These are phyloP conservation scores for Tricholoma bakamatsutake DNA, from an alignment of 768 basidiomycete genomes.

Conservation along the genomic window DNA sequence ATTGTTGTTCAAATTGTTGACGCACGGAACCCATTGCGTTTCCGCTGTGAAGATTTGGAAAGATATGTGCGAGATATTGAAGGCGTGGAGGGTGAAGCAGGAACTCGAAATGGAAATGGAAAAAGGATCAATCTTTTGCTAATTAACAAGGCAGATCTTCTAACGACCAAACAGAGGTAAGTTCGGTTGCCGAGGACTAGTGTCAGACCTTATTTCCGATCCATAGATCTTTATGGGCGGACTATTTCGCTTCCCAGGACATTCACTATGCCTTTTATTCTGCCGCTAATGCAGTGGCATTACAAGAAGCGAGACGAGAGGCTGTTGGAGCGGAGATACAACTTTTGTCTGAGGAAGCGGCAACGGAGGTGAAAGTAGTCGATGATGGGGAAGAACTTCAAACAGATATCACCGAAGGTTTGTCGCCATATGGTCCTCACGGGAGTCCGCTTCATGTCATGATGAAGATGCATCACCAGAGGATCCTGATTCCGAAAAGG, in stretches of 20 bases:
- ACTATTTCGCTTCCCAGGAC: conserved; percentile 75
- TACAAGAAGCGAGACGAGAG: conserved; percentile 70
- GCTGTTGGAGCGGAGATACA: conserved; percentile 26
- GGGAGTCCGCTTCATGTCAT: too few relatives aligned
- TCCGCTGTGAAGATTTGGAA: conserved; percentile 90
- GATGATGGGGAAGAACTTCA: conserved; percentile 7
- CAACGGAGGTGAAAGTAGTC: too few relatives aligned
- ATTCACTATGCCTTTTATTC: conserved; percentile 91
- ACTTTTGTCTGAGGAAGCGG: background rate
- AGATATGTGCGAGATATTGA: conserved; percentile 81
- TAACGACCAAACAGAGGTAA: conserved; percentile 83
- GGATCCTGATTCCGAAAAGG: conserved; percentile 17
- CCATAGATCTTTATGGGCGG: conserved; percentile 78
- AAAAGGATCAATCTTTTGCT: conserved; percentile 73
- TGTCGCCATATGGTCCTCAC: background rate
- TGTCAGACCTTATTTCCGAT: background rate
- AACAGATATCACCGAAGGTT: background rate
- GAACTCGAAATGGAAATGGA: conserved; percentile 66
- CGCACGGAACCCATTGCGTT: conserved; percentile 88
- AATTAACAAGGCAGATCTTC: conserved; percentile 93
- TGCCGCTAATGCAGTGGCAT: conserved; percentile 77
- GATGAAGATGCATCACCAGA: conserved; percentile 11
- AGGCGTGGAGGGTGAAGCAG: conserved; percentile 73
- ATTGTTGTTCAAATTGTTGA: conserved; percentile 95
- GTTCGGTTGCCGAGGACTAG: background rate